phyloP scores from a whole-genome alignment of 805 yeast genomes.

The Ogataea angusta region DNA sequence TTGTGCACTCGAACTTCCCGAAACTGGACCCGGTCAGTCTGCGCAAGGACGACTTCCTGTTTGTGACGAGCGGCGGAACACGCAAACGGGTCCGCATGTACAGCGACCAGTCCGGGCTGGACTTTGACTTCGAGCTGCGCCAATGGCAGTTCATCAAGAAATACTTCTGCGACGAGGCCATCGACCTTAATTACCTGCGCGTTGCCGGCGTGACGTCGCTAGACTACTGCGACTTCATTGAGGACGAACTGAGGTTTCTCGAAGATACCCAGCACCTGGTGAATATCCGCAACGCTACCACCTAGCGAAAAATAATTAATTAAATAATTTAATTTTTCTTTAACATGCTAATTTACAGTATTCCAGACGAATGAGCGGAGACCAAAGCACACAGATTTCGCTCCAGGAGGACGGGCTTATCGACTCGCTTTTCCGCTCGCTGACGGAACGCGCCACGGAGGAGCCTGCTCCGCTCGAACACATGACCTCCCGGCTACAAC shows the following conservation, averaged over 20 bases:
- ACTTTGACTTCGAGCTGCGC: slow-evolving; percentile 54
- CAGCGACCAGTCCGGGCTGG: slow-evolving; percentile 28
- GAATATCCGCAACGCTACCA: slow-evolving; percentile 1
- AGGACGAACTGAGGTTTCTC: slow-evolving; percentile 45
- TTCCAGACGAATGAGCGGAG: background rate
- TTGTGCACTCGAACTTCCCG: slow-evolving; percentile 54
- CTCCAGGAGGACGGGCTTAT: background rate
- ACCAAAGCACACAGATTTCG: background rate
- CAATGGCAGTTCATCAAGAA: slow-evolving; percentile 55
- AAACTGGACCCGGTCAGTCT: slow-evolving; percentile 45
- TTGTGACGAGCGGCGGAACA: slow-evolving; percentile 15
- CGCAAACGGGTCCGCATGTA: slow-evolving; percentile 28
- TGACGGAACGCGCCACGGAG: background rate
- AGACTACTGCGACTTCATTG: slow-evolving; percentile 51
- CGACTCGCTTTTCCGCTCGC: background rate
- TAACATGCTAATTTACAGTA: background rate
- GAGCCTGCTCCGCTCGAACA: background rate
- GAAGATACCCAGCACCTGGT: slow-evolving; percentile 21
- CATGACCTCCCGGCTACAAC: slow-evolving; percentile 10
- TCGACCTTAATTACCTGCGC: slow-evolving; percentile 26
- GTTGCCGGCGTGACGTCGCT: slow-evolving; percentile 28
- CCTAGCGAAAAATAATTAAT: background rate
- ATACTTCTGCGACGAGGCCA: slow-evolving; percentile 28
- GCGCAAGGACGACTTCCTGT: slow-evolving; percentile 36
- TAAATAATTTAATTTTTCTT: background rate